Evolutionary conservation across 108 stramenopile species (phyloP), one percentile per base, ranked within the genome.

Genomic region (Schizochytrium sp.): DNA sequence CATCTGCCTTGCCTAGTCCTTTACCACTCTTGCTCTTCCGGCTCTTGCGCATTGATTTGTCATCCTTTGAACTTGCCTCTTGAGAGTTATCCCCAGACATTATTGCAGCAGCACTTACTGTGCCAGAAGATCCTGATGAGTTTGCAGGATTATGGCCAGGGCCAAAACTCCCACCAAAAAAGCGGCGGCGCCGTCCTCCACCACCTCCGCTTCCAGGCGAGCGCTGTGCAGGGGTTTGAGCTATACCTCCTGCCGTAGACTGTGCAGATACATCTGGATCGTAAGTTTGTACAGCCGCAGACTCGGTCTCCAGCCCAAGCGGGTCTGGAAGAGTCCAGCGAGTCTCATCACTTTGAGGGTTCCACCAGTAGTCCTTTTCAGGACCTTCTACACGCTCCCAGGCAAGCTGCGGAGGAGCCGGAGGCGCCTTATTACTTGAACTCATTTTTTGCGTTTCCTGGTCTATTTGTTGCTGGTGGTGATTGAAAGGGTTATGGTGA

Each of bases 281-380:
- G 15, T 1, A 72, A 44, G 40, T 15, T 1, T 1, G 15, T 2
- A 15, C 72, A 15, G 28, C 72, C 19, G 72, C 72, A 17, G 72
- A 15, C 72, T 72, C 72, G 3, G 50, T 46, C 50, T 50, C 76
- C 1, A n/a, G 10, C 28, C 13, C 47, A 44, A 69, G 10, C 0
- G 76, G 76, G 53, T 49, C 53, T 53, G 76, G 76, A 40, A 55
- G 76, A n/a, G 76, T n/a, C 76, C 76, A 83, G 47, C 53, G 76
- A 10, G 76, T 83, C 76, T 83, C 76, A 40, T 83, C 76, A 53
- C 50, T 83, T 10, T 40, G 76, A n/a, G 76, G 47, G 76, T 83
- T 83, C 76, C 76, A 83, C 50, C 53, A 83, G 28, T 83, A 83
- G 15, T 55, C 53, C 50, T 83, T 83, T 10, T 55, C 76, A 13